Evolutionary conservation across 1,284 basidiomycete species (phyloP).

Genomic region (Sphaerobolus stellatus): DNA sequence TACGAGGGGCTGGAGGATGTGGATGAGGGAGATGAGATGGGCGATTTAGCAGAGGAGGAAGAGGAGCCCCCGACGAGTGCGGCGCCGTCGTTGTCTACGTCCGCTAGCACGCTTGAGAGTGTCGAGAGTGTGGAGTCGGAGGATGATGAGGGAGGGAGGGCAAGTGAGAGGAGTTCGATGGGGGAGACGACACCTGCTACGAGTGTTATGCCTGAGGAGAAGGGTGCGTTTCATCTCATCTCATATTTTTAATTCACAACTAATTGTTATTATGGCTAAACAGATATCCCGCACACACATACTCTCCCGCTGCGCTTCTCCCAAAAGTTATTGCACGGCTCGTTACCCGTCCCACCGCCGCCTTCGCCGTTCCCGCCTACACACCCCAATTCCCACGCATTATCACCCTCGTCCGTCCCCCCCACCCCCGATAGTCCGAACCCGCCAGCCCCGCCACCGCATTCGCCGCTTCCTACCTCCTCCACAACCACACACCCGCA

Average conservation of each 20-base stretch:
- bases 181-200: constrained; percentile 1
- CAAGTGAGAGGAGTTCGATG: background rate
- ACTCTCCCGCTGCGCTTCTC: too few relatives aligned
- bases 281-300: too few relatives aligned
- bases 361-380: too few relatives aligned
- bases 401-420: constrained; percentile 6
- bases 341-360: constrained; percentile 45
- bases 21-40: constrained; percentile 43
- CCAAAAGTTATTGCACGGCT: constrained; percentile 55
- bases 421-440: constrained; percentile 13
- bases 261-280: background rate
- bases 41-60: constrained; percentile 31
- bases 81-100: constrained; percentile 12
- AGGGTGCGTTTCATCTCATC: background rate
- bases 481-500: background rate
- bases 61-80: constrained; percentile 36
- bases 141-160: constrained; percentile 5
- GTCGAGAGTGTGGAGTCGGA: constrained; percentile 10
- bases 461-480: constrained; percentile 2
- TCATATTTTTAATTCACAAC: background rate
- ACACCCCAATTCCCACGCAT: background rate
- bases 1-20: constrained; percentile 29
- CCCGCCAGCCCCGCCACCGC: too few relatives aligned
- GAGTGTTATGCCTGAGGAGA: constrained; percentile 1
- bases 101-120: constrained; percentile 6